phyloP scores from a whole-genome alignment of 345 rosid species.

The Eucalyptus pauciflora region DNA sequence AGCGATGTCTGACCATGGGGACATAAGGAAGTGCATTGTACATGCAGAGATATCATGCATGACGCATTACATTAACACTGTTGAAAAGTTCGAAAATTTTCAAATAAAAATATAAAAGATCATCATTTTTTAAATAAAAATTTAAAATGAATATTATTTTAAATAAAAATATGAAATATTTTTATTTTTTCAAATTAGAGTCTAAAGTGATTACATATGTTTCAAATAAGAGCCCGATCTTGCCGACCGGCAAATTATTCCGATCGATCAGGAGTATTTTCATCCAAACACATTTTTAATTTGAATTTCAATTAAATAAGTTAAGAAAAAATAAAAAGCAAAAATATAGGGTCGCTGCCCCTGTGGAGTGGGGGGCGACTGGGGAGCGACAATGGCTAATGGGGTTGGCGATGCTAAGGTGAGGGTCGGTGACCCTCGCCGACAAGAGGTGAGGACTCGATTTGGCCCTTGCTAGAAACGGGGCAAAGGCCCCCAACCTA shows the following conservation, averaged over 20 bases:
- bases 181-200: no score
- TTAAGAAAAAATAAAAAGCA: no score
- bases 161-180: no score
- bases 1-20: not conserved
- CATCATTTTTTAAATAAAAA: no score
- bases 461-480: accelerated
- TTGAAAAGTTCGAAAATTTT: no score
- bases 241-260: accelerated
- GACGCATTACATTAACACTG: no score
- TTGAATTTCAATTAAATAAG: no score
- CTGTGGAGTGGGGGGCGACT: accelerated
- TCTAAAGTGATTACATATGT: accelerated
- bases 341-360: accelerated
- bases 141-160: no score
- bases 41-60: not conserved
- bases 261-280: accelerated
- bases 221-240: accelerated
- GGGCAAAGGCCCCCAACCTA: no score
- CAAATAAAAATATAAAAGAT: no score
- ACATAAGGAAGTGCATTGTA: not conserved
- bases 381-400: no score
- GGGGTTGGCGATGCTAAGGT: accelerated
- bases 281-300: no score
- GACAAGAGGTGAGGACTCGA: accelerated
- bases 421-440: accelerated